These are phyloP conservation scores for Fusarium drepaniforme DNA, from an alignment of 2,329 filamentous ascomycete species.

Conservation along the genomic window DNA sequence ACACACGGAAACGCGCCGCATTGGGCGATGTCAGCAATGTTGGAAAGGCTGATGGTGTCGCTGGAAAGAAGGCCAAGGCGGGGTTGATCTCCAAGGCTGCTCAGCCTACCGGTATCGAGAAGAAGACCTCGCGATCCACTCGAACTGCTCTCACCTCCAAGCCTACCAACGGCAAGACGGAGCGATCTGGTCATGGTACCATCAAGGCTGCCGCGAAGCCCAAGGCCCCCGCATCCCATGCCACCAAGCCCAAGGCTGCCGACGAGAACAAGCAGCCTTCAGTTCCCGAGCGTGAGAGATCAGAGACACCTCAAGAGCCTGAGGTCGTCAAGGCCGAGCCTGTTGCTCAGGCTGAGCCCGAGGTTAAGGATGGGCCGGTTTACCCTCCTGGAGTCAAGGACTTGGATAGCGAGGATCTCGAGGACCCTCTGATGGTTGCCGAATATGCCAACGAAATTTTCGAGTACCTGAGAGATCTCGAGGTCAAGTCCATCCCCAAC, in stretches of 20 bases:
- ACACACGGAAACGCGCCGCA: conserved; percentile 80
- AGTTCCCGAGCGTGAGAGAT: conserved; percentile 28
- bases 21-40: conserved; percentile 97
- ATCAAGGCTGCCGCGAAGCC: conserved; percentile 63
- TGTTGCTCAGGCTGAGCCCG: conserved; percentile 25
- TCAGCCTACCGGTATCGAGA: conserved; percentile 80
- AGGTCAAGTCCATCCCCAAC: conserved; percentile 84
- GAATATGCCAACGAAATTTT: conserved; percentile 99
- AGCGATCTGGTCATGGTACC: conserved; percentile 78
- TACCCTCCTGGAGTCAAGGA: conserved; percentile 62
- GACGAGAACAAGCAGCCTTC: conserved; percentile 75
- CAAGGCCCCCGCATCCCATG: conserved; percentile 74
- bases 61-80: conserved; percentile 83
- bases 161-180: conserved; percentile 76
- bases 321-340: conserved; percentile 20
- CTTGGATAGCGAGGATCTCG: conserved; percentile 87
- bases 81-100: conserved; percentile 84
- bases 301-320: conserved; percentile 55
- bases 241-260: conserved; percentile 69
- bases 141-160: conserved; percentile 75
- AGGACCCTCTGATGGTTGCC: conserved; percentile 97
- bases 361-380: conserved; percentile 18
- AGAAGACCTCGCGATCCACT: conserved; percentile 75
- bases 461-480: conserved; percentile 91
- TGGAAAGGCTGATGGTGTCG: conserved; percentile 78